Conservation (phyloP, 805 yeast species). For the Kodamaea sagamina region DNA sequence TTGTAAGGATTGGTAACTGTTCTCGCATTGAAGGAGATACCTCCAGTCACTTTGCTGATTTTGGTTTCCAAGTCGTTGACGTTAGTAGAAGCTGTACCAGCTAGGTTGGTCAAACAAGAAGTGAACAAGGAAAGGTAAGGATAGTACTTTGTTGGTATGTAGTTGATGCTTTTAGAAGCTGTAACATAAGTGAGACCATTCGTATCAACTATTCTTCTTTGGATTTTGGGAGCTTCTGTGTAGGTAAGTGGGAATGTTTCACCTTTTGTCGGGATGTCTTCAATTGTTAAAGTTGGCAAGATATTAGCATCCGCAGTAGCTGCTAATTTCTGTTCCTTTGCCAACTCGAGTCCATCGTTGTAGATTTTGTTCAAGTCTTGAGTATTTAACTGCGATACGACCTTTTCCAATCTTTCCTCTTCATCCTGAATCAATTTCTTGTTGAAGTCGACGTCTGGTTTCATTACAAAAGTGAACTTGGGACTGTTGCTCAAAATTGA, state of each 20-base stretch:
- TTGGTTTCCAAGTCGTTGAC: constrained; percentile 85
- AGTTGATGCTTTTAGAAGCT: constrained; percentile 60
- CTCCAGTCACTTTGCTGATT: constrained; percentile 83
- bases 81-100: constrained; percentile 70
- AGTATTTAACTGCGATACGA: constrained; percentile 35
- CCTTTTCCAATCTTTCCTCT: constrained; percentile 41
- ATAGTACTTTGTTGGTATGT: constrained; percentile 61
- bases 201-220: constrained; percentile 62
- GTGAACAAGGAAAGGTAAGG: constrained; percentile 76
- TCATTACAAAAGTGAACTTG: constrained; percentile 72
- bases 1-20: constrained; percentile 57
- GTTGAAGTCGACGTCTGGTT: constrained; percentile 63
- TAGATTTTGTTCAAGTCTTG: constrained; percentile 53
- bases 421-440: constrained; percentile 58
- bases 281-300: constrained; percentile 73
- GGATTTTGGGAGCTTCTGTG: constrained; percentile 27
- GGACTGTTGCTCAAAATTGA: constrained; percentile 46
- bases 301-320: constrained; percentile 72
- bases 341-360: constrained; percentile 59
- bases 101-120: constrained; percentile 75
- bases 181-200: constrained; percentile 81
- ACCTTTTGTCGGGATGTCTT: constrained; percentile 68
- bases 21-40: constrained; percentile 63
- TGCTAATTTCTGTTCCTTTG: constrained; percentile 56
- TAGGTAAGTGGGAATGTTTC: constrained; percentile 34